Evolutionary conservation across 306 rosid genomes (phyloP).

Genomic region (Notholithocarpus densiflorus): DNA sequence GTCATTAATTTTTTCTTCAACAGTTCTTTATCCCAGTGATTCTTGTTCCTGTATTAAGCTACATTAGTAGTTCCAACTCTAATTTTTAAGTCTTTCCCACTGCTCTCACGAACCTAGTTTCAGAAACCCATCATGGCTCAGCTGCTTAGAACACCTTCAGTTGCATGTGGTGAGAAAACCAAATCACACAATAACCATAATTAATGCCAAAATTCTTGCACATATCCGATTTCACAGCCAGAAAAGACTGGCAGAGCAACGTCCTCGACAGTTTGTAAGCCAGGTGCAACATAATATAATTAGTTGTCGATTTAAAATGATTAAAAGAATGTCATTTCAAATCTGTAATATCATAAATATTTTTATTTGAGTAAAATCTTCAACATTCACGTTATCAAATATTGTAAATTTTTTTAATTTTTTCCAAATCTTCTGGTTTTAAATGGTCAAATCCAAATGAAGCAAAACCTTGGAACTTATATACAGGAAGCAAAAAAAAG

Average conservation of each 20-base stretch:
- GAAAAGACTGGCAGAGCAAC: conserved; percentile 64
- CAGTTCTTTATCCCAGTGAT: not conserved
- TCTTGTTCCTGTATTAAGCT: not conserved
- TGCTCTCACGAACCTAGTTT: not conserved
- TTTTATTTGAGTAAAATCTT: no score
- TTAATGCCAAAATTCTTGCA: conserved; percentile 1
- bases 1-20: not conserved
- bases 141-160: not conserved
- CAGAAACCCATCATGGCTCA: conserved; percentile 3
- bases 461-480: no score
- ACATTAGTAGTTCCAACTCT: not conserved
- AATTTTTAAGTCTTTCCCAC: not conserved
- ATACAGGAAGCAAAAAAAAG: no score
- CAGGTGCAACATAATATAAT: conserved; percentile 15
- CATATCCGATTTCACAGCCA: conserved; percentile 70
- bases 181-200: not conserved
- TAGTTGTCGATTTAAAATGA: no score
- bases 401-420: no score
- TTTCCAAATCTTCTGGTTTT: no score
- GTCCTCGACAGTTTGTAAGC: conserved; percentile 67
- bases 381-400: no score
- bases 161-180: not conserved
- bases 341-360: no score
- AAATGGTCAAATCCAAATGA: no score
- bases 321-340: no score